phyloP scores from a whole-genome alignment of 352 stramenopile species.

The Thalassiosira hispida region DNA sequence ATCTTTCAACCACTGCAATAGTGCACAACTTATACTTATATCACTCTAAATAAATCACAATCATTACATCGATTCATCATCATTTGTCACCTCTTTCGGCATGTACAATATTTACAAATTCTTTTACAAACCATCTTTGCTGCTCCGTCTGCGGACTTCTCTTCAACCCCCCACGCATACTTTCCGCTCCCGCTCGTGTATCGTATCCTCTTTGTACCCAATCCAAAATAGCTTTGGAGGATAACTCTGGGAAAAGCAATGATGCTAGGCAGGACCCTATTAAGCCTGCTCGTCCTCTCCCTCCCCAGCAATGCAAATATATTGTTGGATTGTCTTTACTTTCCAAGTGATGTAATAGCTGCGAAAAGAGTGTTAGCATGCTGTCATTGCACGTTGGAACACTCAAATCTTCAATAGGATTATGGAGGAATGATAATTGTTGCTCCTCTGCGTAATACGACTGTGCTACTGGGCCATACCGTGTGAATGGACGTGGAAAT shows the following conservation, averaged over 20 bases:
- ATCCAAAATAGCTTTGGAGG: constrained; percentile 41
- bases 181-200: constrained; percentile 43
- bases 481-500: constrained; percentile 63
- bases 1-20: background rate
- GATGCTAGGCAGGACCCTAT: constrained; percentile 51
- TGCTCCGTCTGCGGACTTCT: constrained; percentile 60
- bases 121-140: constrained; percentile 60
- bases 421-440: constrained; percentile 57
- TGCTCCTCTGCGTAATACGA: constrained; percentile 21
- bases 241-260: constrained; percentile 56
- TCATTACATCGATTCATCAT: no score
- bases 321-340: constrained; percentile 41
- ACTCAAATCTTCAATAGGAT: constrained; percentile 66
- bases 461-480: constrained; percentile 57
- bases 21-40: no score
- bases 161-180: constrained; percentile 53
- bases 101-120: constrained; percentile 52
- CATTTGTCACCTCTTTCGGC: background rate
- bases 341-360: constrained; percentile 53
- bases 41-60: no score
- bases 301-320: constrained; percentile 75
- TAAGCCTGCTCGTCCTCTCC: constrained; percentile 64
- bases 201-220: constrained; percentile 62
- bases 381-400: constrained; percentile 48
- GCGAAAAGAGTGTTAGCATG: constrained; percentile 41